Percentiles rank a stretch among this genome's conserved stretches.
Evolutionary conservation across 1,284 basidiomycete species (phyloP).

Genomic region (Sporisorium iseilematis-ciliati): DNA sequence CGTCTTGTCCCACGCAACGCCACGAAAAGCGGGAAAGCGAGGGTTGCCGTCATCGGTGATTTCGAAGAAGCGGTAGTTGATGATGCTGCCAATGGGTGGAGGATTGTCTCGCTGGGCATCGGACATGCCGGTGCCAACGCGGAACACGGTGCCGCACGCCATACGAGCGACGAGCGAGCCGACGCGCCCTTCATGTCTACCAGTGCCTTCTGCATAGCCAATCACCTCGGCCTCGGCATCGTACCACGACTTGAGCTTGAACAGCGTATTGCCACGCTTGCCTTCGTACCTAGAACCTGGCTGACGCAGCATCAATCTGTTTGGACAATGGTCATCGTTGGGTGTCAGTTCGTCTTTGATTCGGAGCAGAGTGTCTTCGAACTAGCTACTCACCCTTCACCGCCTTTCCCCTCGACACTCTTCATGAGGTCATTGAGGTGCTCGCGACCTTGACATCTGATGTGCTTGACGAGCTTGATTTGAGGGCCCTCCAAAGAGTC

Average conservation of each 20-base stretch:
- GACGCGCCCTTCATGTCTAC: slow-evolving; percentile 73
- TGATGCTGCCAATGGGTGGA: slow-evolving; percentile 75
- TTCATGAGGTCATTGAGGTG: slow-evolving; percentile 75
- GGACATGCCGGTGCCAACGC: slow-evolving; percentile 64
- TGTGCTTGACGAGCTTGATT: slow-evolving; percentile 75
- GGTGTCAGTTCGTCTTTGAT: neutral
- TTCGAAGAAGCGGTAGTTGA: slow-evolving; percentile 77
- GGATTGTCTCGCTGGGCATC: slow-evolving; percentile 55
- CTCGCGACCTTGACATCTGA: slow-evolving; percentile 72
- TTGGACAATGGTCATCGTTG: neutral
- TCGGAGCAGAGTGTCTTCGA: neutral
- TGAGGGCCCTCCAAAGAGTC: slow-evolving; percentile 65
- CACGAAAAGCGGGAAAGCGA: slow-evolving; percentile 77
- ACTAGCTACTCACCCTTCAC: slow-evolving; percentile 73
- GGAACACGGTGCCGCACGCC: slow-evolving; percentile 74
- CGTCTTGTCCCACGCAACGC: slow-evolving; percentile 70
- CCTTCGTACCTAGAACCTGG: slow-evolving; percentile 75
- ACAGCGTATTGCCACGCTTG: slow-evolving; percentile 73
- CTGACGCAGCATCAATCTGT: slow-evolving; percentile 75
- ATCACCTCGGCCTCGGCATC: slow-evolving; percentile 78
- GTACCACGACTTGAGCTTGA: slow-evolving; percentile 79
- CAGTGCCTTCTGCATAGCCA: slow-evolving; percentile 75
- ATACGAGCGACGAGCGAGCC: slow-evolving; percentile 77
- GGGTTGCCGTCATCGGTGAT: slow-evolving; percentile 73
- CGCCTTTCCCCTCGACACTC: slow-evolving; percentile 75